Evolutionary conservation across 768 basidiomycete genomes (phyloP).

Genomic region (Chalciporus sphaerocephalus): DNA sequence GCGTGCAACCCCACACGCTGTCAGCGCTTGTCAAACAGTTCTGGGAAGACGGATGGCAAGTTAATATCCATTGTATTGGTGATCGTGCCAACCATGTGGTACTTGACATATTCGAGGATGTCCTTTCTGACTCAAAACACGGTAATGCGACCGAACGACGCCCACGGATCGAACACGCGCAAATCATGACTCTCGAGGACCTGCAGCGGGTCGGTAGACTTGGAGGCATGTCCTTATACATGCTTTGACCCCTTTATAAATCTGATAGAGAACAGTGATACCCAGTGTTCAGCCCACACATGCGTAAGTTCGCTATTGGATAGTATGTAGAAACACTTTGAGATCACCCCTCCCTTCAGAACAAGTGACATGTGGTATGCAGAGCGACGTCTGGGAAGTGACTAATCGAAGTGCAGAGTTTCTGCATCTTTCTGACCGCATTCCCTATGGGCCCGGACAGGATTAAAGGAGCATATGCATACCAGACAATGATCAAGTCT

Average conservation of each 20-base stretch:
- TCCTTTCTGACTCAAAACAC: slow-evolving; percentile 35
- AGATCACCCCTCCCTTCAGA: slow-evolving; percentile 32
- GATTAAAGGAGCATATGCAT: slow-evolving; percentile 87
- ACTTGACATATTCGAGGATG: slow-evolving; percentile 76
- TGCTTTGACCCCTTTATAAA: not conserved
- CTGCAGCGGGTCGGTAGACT: slow-evolving; percentile 63
- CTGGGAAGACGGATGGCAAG: slow-evolving; percentile 76
- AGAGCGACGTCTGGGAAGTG: slow-evolving; percentile 63
- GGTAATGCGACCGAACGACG: slow-evolving; percentile 42
- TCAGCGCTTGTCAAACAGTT: slow-evolving; percentile 53
- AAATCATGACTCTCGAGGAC: slow-evolving; percentile 74
- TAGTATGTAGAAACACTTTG: not conserved
- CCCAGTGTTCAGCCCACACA: slow-evolving; percentile 93
- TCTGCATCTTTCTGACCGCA: not conserved
- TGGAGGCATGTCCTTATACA: slow-evolving; percentile 51
- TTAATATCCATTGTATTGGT: slow-evolving; percentile 85
- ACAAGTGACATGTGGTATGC: slow-evolving; percentile 94
- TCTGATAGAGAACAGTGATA: slow-evolving; percentile 53
- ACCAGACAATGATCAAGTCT: slow-evolving; percentile 70
- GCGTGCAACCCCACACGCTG: slow-evolving; percentile 50
- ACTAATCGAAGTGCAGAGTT: slow-evolving; percentile 3
- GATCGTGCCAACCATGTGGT: slow-evolving; percentile 84
- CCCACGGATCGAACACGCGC: slow-evolving; percentile 89
- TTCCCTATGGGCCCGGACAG: slow-evolving; percentile 68
- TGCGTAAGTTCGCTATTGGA: slow-evolving; percentile 48